Conservation (phyloP, 2,329 filamentous ascomycete genomes). For the Cladosporium cucumerinum region DNA sequence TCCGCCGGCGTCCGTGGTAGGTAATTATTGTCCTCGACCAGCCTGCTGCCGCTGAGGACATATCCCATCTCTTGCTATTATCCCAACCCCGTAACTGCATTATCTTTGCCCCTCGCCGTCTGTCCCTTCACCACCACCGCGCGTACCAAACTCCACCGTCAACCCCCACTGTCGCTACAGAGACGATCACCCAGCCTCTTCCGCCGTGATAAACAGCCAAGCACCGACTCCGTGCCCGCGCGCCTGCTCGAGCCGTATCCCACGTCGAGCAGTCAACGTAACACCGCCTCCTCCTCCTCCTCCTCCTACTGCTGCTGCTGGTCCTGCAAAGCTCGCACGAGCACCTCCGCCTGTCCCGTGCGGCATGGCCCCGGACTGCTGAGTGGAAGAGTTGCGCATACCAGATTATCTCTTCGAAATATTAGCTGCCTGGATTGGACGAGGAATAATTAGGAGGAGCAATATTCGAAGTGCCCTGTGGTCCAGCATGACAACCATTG, state of each 20-base stretch:
- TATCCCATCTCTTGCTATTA: slow-evolving; percentile 5
- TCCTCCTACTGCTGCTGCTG: background rate
- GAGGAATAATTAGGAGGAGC: background rate
- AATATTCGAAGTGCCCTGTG: background rate
- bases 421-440: slow-evolving; percentile 1
- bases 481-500: slow-evolving; percentile 5
- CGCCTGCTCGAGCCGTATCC: background rate
- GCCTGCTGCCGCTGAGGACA: background rate
- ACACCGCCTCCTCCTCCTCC: background rate
- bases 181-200: slow-evolving; percentile 3
- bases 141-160: background rate
- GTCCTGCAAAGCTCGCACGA: slow-evolving; percentile 7
- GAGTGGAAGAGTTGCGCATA: slow-evolving; percentile 12
- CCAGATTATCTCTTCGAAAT: background rate
- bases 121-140: background rate
- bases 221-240: slow-evolving; percentile 2
- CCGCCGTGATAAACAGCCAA: slow-evolving; percentile 4
- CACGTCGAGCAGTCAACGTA: background rate
- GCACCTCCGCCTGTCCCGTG: slow-evolving; percentile 10
- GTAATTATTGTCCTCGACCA: background rate
- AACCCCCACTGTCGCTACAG: slow-evolving; percentile 15
- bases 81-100: background rate
- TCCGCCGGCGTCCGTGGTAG: slow-evolving; percentile 4
- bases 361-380: slow-evolving; percentile 10
- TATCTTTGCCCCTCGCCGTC: background rate